Evolutionary conservation across 2,329 filamentous ascomycete species (phyloP), one percentile per base, ranked within the genome.

Genomic region (Penicillium decumbens): DNA sequence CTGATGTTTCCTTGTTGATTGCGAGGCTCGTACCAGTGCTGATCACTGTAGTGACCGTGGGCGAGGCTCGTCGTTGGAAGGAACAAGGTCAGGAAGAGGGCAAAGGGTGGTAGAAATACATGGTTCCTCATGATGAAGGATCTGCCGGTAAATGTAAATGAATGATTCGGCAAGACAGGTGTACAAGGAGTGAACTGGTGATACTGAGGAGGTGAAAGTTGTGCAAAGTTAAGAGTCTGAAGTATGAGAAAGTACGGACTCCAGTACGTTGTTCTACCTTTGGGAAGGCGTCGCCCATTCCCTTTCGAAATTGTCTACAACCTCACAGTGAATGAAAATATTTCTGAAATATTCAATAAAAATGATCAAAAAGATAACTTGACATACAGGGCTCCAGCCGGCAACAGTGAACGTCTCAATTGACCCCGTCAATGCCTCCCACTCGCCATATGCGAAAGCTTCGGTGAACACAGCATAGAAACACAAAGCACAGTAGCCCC

Each of bases 1-100:
- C 23, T 48, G 15, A 38, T 20, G 9, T 25, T 48, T 29, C 24
- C 44, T 3, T 35, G 24, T 28, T 51, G 32, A 12, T 27, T 23
- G 15, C 56, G 55, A 28, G 53, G 45, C 29, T 58, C 54, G 12
- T 51, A 50, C 56, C 51, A 55, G 43, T 56, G 55, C 12, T 41
- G 40, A 9, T 51, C 45, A 3, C 51, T 42, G 20, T 41, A 30
- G 10, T 20, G 47, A n/a, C 38, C 28, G 24, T 43, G 41, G 23
- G 41, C 38, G 20, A 54, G 41, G 28, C 45, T 25, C 2, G 40
- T 45, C 12, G 47, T n/a, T 12, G 41, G 32, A 15, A 49, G 32
- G 6, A 60, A 24, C 9, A 47, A 18, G 7, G 27, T 9, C n/a
- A 55, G 23, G 9, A 29, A 18, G 15, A 37, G 15, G 18, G 15